Evolutionary conservation across 2,329 filamentous ascomycete genomes (phyloP).

Genomic region (Penicillium brasilianum): DNA sequence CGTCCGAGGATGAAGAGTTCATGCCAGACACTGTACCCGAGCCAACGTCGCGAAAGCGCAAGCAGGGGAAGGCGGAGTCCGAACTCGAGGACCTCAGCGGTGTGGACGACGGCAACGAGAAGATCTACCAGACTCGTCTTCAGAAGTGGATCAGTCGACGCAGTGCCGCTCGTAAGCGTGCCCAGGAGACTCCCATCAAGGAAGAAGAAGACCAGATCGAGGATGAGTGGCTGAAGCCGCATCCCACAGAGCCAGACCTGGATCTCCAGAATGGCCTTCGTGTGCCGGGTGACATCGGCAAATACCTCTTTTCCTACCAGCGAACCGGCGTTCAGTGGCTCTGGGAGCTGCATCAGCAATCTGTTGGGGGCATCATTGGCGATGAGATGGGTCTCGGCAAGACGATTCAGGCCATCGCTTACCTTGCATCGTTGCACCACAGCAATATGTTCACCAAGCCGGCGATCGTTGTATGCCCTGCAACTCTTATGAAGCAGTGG

Average conservation of each 20-base stretch:
- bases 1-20: conserved; percentile 45
- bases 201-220: conserved; percentile 40
- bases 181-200: conserved; percentile 42
- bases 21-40: conserved; percentile 37
- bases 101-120: conserved; percentile 88
- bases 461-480: conserved; percentile 88
- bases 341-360: conserved; percentile 85
- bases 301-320: conserved; percentile 93
- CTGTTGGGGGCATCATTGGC: conserved; percentile 90
- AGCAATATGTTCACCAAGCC: conserved; percentile 84
- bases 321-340: conserved; percentile 98
- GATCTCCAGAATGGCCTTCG: conserved; percentile 75
- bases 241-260: conserved; percentile 80
- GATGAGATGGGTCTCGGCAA: conserved; percentile 99
- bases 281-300: conserved; percentile 90
- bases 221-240: conserved; percentile 80
- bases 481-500: conserved; percentile 96
- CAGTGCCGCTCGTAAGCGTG: conserved; percentile 61
- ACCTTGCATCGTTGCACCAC: conserved; percentile 88
- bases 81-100: conserved; percentile 62
- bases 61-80: conserved; percentile 40
- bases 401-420: conserved; percentile 80
- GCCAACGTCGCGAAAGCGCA: conserved; percentile 26
- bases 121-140: conserved; percentile 75
- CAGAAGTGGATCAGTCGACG: conserved; percentile 73